Conservation (phyloP, 2,329 filamentous ascomycete species). For the Lasiodiplodia theobromae region DNA sequence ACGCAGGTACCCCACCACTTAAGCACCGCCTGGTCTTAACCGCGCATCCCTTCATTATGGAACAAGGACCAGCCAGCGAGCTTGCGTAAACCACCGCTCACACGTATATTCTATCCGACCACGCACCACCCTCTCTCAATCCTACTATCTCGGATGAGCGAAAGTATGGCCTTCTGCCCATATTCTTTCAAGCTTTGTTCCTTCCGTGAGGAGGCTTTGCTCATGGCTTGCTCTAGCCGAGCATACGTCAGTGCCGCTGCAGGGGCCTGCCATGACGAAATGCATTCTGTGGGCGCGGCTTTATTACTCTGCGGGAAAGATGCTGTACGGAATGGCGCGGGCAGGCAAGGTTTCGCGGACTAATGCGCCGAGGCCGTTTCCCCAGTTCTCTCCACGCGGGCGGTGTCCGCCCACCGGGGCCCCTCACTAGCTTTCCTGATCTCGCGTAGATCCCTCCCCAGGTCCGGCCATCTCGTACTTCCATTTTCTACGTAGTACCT, state of each 20-base stretch:
- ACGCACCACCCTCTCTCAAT: not conserved
- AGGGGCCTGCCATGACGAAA: conserved; percentile 9
- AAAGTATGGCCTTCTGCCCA: not conserved
- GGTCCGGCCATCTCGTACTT: conserved; percentile 15
- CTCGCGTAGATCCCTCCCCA: conserved; percentile 19
- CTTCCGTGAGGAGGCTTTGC: not conserved
- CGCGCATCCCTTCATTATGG: not conserved
- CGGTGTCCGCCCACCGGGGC: conserved; percentile 25
- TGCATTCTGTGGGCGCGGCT: not conserved
- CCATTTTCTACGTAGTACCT: not conserved
- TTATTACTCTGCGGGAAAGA: conserved; percentile 12
- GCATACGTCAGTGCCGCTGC: not conserved
- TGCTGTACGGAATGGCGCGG: conserved; percentile 7
- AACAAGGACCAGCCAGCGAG: not conserved
- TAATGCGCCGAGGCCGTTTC: conserved; percentile 24
- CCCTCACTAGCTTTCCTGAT: conserved; percentile 18
- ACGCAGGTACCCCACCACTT: conserved; percentile 19
- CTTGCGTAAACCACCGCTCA: not conserved
- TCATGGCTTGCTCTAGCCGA: not conserved
- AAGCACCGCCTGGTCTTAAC: not conserved
- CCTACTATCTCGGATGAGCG: not conserved
- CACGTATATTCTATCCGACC: not conserved
- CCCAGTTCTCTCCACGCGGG: conserved; percentile 24
- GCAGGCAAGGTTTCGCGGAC: conserved; percentile 9
- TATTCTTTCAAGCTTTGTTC: conserved; percentile 9